Evolutionary conservation across 129 eudicot species (phyloP).

Genomic region (Tagetes erecta): DNA sequence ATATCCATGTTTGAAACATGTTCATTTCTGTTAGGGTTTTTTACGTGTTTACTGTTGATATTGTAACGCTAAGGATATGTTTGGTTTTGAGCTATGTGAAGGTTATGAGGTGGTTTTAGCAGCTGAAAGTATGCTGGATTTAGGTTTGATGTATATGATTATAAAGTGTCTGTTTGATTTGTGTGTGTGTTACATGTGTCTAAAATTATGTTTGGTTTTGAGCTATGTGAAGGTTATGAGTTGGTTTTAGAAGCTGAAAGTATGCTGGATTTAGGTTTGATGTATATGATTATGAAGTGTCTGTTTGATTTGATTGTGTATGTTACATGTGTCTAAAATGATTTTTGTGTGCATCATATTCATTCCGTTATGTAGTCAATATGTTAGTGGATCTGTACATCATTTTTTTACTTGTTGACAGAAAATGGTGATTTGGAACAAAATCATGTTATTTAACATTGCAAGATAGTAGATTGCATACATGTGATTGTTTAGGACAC

Average conservation of each 20-base stretch:
- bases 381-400: background rate
- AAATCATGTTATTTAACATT: background rate
- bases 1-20: no score
- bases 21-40: no score
- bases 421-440: background rate
- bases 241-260: background rate
- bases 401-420: background rate
- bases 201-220: background rate
- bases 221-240: background rate
- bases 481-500: no score
- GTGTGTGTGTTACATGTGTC: background rate
- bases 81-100: background rate
- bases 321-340: background rate
- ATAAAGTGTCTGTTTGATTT: background rate
- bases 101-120: background rate
- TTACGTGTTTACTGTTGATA: no score
- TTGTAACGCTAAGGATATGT: background rate
- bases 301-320: background rate
- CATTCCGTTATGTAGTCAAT: background rate
- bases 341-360: background rate
- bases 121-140: background rate
- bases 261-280: background rate
- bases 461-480: no score
- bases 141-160: background rate
- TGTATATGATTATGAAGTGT: background rate